Base-by-base conservation (phyloP, 805 yeast species). In the Tetrapisispora namnaoensis region DNA sequence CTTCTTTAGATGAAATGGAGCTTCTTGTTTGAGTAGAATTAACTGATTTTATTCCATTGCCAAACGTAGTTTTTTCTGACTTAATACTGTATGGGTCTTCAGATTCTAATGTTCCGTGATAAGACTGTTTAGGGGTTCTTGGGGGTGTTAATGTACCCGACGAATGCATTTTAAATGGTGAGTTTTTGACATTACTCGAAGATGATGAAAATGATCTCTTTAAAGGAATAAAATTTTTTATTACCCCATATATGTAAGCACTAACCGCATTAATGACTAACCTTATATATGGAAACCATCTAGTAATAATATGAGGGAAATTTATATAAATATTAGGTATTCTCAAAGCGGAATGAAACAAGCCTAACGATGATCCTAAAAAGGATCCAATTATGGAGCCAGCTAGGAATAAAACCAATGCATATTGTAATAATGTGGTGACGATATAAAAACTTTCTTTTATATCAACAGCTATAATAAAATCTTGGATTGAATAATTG, bases 311-410 rank as follows among this genome's bases (percentile, higher is more conserved):
- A 37, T 39, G 16, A 16, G 49, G 34, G 11, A 54, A 14, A 32
- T 58, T 59, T 10, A 60, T 44, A 38, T 54, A 56, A 4, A 55
- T 48, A 36, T 53, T 54, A 13, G 66, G 66, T 24, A 62, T 55
- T 17, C 47, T 46, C 17, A 55, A 38, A 11, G 49, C 35, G 5
- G 53, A 55, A 47, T 62, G 64, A 7, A 59, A n/a, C 13, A 52
- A n/a, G n/a, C 60, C 59, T 16, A 61, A 38, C 10, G 42, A 21
- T 4, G 49, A 17, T 5, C 66, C 66, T 37, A 52, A 53, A 5
- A 49, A 38, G 6, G 53, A 27, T 6, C 66, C 66, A 10, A 59
- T 45, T 3, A 51, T 21, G 2, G 50, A 38, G 1, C 64, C 63
- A 34, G 56, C 53, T 16, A 55, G 39, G 35, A 54, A n/a, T 11